Evolutionary conservation across 441 rosid species (phyloP), one percentile per base, ranked within the genome.

Genomic region (Aleurites moluccanus): DNA sequence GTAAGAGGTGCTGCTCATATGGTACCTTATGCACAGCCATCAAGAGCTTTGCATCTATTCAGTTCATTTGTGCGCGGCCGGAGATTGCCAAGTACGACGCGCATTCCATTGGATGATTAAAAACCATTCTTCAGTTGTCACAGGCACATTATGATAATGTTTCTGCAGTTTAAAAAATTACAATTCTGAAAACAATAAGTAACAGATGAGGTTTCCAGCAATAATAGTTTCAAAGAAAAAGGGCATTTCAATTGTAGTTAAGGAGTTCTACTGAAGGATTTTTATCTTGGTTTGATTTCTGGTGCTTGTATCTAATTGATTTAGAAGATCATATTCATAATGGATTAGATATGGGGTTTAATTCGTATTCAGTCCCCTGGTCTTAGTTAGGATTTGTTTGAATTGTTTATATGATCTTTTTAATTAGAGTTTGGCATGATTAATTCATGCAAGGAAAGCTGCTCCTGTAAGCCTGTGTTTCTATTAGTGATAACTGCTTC

Each of bases 1-100:
- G 97, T 92, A 44, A 80, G 96, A 56, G 97, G 97, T 33, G 93
- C 98, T 25, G 90, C 96, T 44, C 97, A 92, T 82, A 92, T 92
- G 98, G 97, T 92, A 59, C 93, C 98, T 0, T 91, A 85, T 73
- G 86, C 97, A 14, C 96, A 94, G 78, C 96, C 97, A 61, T 89
- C 96, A 69, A 87, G 96, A 83, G 90, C 97, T 49, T 76, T 93
- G 86, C 98, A 91, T 84, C 81, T 93, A 74, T 93, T 93, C 83
- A 87, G 85, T 61, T 86, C 89, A 38, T 93, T 93, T 68, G 86
- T 90, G n/a, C 84, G 67, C 4, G 92, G 92, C 67, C 82, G 86
- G 73, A 86, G 92, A 79, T 77, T 93, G 79, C 98, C 92, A 0
- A 87, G 83, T 55, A 85, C 78, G 47, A 84, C 97, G 0, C 87